Conservation (phyloP, 768 basidiomycete species). For the Boletus subparvulus region DNA sequence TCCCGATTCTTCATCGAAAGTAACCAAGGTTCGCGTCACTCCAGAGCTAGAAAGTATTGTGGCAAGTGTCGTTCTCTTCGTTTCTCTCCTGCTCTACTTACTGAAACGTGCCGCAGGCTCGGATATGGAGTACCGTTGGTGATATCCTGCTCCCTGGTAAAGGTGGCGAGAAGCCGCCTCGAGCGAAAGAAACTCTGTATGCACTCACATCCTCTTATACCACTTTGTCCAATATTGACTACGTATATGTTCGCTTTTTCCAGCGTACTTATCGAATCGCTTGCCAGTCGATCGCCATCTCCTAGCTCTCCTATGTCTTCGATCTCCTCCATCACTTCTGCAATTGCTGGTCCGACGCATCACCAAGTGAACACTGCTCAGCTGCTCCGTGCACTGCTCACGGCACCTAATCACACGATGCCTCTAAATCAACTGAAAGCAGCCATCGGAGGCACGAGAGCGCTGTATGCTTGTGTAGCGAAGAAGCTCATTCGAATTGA, state of each 20-base stretch:
- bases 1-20: constrained; percentile 19
- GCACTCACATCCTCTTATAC: constrained; percentile 19
- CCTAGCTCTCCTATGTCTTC: constrained; percentile 59
- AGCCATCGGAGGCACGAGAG: constrained; percentile 55
- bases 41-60: constrained; percentile 63
- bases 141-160: constrained; percentile 63
- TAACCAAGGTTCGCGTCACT: constrained; percentile 51
- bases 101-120: constrained; percentile 42
- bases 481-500: constrained; percentile 79
- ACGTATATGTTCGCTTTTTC: background rate
- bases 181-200: constrained; percentile 63
- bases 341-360: constrained; percentile 46
- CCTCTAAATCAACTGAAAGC: constrained; percentile 64
- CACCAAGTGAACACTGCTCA: constrained; percentile 74
- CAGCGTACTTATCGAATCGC: constrained; percentile 57
- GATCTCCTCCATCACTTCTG: constrained; percentile 45
- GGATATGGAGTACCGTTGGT: constrained; percentile 66
- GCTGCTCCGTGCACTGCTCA: constrained; percentile 59
- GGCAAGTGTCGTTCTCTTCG: constrained; percentile 38
- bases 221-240: background rate
- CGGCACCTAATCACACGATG: constrained; percentile 53
- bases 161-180: constrained; percentile 42
- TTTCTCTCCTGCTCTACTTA: background rate
- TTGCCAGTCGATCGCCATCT: constrained; percentile 51
- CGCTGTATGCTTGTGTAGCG: constrained; percentile 77